Evolutionary conservation across 1,284 basidiomycete genomes (phyloP).

Genomic region (Clitocybe nebularis): DNA sequence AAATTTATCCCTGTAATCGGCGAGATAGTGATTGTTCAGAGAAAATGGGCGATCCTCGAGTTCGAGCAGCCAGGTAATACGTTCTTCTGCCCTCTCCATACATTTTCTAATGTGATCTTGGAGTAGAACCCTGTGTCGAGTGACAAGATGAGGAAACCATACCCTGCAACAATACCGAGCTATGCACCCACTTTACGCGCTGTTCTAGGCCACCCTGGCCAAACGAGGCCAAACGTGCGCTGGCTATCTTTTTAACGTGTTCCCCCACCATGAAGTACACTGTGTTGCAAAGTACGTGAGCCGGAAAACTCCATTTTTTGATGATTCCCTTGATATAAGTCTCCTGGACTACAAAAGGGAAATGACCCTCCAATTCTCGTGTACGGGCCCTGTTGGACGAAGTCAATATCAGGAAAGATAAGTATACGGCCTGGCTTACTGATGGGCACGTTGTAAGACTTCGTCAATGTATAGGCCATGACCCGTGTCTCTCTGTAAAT

Average conservation of each 20-base stretch:
- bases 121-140: slow-evolving; percentile 37
- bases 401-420: not conserved
- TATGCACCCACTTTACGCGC: slow-evolving; percentile 41
- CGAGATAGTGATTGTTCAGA: slow-evolving; percentile 55
- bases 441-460: slow-evolving; percentile 42
- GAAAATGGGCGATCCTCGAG: slow-evolving; percentile 54
- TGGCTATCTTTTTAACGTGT: slow-evolving; percentile 39
- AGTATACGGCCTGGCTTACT: slow-evolving; percentile 36
- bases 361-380: slow-evolving; percentile 63
- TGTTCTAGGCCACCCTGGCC: slow-evolving; percentile 50
- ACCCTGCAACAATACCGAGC: too few relatives aligned
- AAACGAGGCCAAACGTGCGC: slow-evolving; percentile 47
- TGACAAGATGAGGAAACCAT: too few relatives aligned
- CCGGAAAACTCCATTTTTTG: slow-evolving; percentile 46
- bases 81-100: slow-evolving; percentile 33
- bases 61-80: slow-evolving; percentile 47
- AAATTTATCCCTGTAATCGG: slow-evolving; percentile 56
- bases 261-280: slow-evolving; percentile 36
- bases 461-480: slow-evolving; percentile 62
- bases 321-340: slow-evolving; percentile 44
- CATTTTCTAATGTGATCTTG: slow-evolving; percentile 44
- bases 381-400: slow-evolving; percentile 53
- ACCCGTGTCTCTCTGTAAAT: too few relatives aligned
- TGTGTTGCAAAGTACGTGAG: slow-evolving; percentile 42
- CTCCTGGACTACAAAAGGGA: slow-evolving; percentile 58